A percentile compares a stretch with the other conserved stretches of the same genome.
Conservation (phyloP, 352 stramenopile genomes). For the Aphanomyces stellatus region DNA sequence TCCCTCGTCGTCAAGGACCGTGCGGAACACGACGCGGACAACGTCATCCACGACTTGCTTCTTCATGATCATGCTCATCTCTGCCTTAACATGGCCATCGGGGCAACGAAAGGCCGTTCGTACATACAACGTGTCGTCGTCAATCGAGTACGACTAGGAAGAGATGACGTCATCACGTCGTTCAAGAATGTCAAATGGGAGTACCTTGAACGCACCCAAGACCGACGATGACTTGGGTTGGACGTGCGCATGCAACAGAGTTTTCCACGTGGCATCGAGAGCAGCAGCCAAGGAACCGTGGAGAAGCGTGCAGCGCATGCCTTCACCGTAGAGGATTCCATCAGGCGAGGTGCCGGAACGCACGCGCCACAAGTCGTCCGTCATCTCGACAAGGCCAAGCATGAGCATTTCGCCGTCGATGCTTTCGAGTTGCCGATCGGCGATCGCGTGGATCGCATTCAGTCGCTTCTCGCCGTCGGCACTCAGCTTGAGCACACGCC, state of each 20-base stretch:
- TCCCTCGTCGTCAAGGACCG: background rate
- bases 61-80: background rate
- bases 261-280: background rate
- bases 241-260: background rate
- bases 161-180: background rate
- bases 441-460: background rate
- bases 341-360: background rate
- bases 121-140: background rate
- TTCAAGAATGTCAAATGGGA: too few species aligned
- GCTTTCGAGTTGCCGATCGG: background rate
- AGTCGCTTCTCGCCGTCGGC: background rate
- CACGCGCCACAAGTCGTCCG: background rate
- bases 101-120: background rate
- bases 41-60: background rate
- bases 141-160: background rate
- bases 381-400: background rate
- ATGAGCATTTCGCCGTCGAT: background rate
- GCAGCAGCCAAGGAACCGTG: background rate
- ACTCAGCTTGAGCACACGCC: background rate
- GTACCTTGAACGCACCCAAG: background rate
- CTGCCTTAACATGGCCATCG: background rate
- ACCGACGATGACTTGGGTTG: background rate
- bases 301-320: background rate
- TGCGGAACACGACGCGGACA: background rate
- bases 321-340: background rate